These are phyloP conservation scores for Ustilago curta DNA, from an alignment of 1,284 basidiomycete species.

Conservation along the genomic window DNA sequence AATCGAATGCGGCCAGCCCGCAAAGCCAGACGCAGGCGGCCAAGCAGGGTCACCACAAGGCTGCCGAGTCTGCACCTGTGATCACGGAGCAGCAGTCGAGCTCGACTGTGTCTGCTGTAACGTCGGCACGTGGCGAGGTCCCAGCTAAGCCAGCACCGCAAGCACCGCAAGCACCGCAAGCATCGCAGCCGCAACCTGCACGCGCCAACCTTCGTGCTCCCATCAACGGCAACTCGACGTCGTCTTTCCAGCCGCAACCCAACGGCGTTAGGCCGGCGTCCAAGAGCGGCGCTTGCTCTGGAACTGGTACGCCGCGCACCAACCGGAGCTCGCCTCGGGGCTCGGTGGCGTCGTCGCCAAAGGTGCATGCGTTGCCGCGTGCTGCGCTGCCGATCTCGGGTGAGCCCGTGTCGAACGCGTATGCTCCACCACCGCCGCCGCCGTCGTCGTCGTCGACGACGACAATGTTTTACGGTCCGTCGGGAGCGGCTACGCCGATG, in stretches of 20 bases:
- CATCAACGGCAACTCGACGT: slow-evolving; percentile 6
- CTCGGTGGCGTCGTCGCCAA: slow-evolving; percentile 19
- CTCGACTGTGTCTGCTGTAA: not conserved
- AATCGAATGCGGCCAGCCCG: not conserved
- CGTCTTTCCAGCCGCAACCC: slow-evolving; percentile 2
- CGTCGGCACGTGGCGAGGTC: not conserved
- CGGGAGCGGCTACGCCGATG: slow-evolving; percentile 24
- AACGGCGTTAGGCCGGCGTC: slow-evolving; percentile 5
- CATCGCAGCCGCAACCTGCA: not conserved
- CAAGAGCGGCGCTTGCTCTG: slow-evolving; percentile 12
- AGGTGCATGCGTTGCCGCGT: slow-evolving; percentile 16
- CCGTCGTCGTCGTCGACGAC: too few species aligned
- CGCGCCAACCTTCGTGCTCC: slow-evolving; percentile 10
- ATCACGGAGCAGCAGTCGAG: slow-evolving; percentile 1
- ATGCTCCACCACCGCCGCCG: slow-evolving; percentile 3
- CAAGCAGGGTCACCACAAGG: not conserved
- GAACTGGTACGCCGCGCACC: slow-evolving; percentile 13
- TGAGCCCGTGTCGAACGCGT: not conserved
- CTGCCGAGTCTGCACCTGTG: slow-evolving; percentile 1
- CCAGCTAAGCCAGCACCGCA: slow-evolving; percentile 10
- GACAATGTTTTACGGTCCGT: slow-evolving; percentile 21
- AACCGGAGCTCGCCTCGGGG: slow-evolving; percentile 24
- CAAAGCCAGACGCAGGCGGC: not conserved
- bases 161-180: not conserved
- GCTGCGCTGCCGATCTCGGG: not conserved